These are phyloP conservation scores for Dactylonectria estremocensis DNA, from an alignment of 2,329 filamentous ascomycete genomes.

Conservation along the genomic window DNA sequence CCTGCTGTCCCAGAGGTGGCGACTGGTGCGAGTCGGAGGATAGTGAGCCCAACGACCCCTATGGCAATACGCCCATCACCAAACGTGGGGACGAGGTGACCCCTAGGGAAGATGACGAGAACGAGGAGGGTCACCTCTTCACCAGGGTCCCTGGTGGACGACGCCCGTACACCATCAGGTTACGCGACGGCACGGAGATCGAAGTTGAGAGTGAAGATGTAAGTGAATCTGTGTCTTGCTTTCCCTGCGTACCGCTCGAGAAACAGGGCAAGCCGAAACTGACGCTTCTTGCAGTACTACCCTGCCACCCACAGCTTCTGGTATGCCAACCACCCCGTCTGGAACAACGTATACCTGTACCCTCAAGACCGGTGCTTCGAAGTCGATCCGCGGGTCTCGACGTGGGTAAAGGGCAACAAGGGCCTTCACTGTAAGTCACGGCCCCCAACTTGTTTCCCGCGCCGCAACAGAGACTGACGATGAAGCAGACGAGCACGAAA, in stretches of 20 bases:
- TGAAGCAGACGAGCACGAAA: slow-evolving; percentile 20
- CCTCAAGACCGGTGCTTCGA: slow-evolving; percentile 22
- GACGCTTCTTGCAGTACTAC: slow-evolving; percentile 19
- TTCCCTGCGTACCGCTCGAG: not conserved
- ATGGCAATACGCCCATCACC: not conserved
- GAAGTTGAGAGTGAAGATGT: slow-evolving; percentile 15
- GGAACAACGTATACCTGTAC: slow-evolving; percentile 24
- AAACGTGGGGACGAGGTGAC: slow-evolving; percentile 23
- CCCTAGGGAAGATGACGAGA: slow-evolving; percentile 17
- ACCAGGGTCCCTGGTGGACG: not conserved
- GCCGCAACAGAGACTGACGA: slow-evolving; percentile 9
- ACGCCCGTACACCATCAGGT: slow-evolving; percentile 15
- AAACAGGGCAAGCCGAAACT: not conserved
- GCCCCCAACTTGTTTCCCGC: not conserved
- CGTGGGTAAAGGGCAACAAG: not conserved
- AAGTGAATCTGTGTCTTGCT: not conserved
- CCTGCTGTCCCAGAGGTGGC: slow-evolving; percentile 25
- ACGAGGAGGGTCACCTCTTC: not conserved
- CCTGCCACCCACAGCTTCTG: slow-evolving; percentile 20
- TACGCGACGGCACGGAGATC: slow-evolving; percentile 15
- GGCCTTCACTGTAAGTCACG: slow-evolving; percentile 27
- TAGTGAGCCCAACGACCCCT: slow-evolving; percentile 14
- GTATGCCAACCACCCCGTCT: slow-evolving; percentile 26
- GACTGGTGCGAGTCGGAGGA: slow-evolving; percentile 27
- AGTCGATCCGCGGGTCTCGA: slow-evolving; percentile 12